Evolutionary conservation across 1,139 yeast genomes (phyloP), one percentile per base, ranked within the genome.

Genomic region (Yamadazyma kanchanaburiensis): DNA sequence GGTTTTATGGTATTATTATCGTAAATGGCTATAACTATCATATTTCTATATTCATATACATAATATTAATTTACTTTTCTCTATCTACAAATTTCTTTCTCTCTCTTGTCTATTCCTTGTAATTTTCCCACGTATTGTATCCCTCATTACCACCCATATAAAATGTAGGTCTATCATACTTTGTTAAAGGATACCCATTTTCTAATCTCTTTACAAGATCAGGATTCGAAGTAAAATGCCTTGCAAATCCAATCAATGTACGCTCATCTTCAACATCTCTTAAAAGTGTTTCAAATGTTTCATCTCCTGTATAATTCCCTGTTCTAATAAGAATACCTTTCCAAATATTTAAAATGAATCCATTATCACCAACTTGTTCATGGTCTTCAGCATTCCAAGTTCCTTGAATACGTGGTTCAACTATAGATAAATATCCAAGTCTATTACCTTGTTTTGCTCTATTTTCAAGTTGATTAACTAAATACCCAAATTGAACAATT

Each of bases 211-310:
- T 41, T 9, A 60, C 63, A 26, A 75, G 55, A 51, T 75, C 80
- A 3, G 80, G 80, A 51, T 73, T 75, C 4, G 77, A 56, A 25
- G 64, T 65, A 39, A 57, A 74, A 41, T 53, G 60, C 48, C 79
- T 61, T 21, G 71, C 70, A 45, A 62, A 64, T 5, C 64, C 73
- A 39, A 67, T 52, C 36, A 69, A 45, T 4, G 73, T 64, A 42
- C 70, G 50, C 25, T 51, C 60, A 37, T 64, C 59, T 3, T 46
- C 49, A 23, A 57, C 41, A 31, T 53, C 58, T 12, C 53, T 49
- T 12, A 21, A 14, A 10, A 35, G 21, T 11, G 25, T 21, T 12
- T 40, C 33, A 25, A 49, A 34, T 25, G 43, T 40, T 26, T 48
- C 51, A 31, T 41, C 43, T 30, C 51, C 46, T 11, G 49, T 39